Evolutionary conservation across 2,329 filamentous ascomycete species (phyloP), one percentile per base, ranked within the genome.

Genomic region (Pseudogymnoascus sp.): DNA sequence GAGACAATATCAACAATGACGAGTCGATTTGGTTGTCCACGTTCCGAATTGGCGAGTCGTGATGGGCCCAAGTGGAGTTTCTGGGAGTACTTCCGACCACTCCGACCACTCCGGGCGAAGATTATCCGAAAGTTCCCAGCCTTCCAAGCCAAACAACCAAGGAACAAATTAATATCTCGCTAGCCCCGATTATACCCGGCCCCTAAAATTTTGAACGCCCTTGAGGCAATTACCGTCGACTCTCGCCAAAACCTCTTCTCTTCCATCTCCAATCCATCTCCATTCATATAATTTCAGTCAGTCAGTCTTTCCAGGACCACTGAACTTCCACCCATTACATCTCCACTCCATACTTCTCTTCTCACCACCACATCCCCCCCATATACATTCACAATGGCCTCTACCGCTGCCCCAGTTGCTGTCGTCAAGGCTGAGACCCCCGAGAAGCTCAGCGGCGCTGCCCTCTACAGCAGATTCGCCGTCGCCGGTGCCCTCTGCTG

Each of bases 401-500:
- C 56, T 60, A 11, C 37, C 26, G 22, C 19, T 11, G 22, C 19
- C 1, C n/a, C 46, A 60, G 35, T 35, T 60, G 22, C 11, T 37
- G 31, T 11, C 56, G 33, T 60, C 56, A 60, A 60, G 61, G 70
- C 71, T 46, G 69, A 68, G 53, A 70, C 71, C 37, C 72, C 73
- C 59, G 71, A 74, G 69, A 81, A 85, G 77, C 82, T 86, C 69
- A 81, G 77, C 70, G 86, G 87, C 67, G 59, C 92, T 70, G 81
- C 78, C 65, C 90, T 99, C 73, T 98, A 98, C 88, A 90, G 91
- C 73, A 87, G 91, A 80, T 97, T 97, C 83, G 93, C 95, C 81
- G 89, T 99, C 74, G 93, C 95, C 74, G 95, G 95, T 81, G 95
- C 95, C 73, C 82, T 98, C 84, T 97, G 95, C 88, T 99, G 95